phyloP scores from a whole-genome alignment of 345 rosid genomes.

The Boechera retrofracta region DNA sequence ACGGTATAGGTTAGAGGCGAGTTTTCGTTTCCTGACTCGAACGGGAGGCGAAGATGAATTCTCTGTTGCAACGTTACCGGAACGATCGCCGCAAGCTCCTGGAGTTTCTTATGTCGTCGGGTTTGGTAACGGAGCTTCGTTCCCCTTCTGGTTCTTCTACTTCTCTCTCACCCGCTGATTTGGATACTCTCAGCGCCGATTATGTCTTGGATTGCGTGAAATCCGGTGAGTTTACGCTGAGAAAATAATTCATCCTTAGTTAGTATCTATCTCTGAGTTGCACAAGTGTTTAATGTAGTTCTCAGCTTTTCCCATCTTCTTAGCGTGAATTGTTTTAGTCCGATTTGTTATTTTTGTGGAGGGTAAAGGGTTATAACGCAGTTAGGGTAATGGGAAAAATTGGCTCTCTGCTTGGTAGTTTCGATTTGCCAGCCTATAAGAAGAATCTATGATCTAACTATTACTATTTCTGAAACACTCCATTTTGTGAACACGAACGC shows the following conservation, averaged over 20 bases:
- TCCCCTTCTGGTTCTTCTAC: conserved; percentile 54
- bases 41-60: conserved; percentile 39
- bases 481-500: conserved; percentile 34
- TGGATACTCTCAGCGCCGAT: conserved; percentile 79
- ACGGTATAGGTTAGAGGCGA: background rate
- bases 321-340: background rate
- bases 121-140: conserved; percentile 62
- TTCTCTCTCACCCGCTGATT: conserved; percentile 59
- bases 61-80: conserved; percentile 69
- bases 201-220: conserved; percentile 65
- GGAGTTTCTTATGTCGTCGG: conserved; percentile 72
- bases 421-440: background rate
- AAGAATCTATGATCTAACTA: background rate
- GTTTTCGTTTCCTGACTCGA: background rate
- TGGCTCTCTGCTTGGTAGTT: conserved; percentile 15
- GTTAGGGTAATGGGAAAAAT: background rate
- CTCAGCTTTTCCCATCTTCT: background rate
- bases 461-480: conserved; percentile 3
- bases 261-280: conserved; percentile 4
- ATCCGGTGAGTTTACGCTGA: conserved; percentile 55
- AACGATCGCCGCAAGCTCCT: conserved; percentile 89
- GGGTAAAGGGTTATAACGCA: background rate
- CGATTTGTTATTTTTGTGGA: conserved; percentile 11
- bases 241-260: background rate
- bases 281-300: background rate